These are phyloP conservation scores for Sonneratia caseolaris DNA, from an alignment of 345 rosid species.

Conservation along the genomic window DNA sequence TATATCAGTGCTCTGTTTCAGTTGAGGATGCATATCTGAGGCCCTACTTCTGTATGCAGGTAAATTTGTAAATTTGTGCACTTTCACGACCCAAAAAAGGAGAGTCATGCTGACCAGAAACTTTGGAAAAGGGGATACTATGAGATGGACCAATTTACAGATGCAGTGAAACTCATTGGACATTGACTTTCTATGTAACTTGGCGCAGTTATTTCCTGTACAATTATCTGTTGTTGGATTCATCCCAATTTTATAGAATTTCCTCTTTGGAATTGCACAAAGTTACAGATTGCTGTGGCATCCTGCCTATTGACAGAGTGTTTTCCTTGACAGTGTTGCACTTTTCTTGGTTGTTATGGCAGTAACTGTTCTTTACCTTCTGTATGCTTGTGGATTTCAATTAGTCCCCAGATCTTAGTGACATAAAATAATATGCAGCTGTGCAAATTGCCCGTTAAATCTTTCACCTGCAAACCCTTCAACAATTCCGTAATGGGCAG, in stretches of 20 bases:
- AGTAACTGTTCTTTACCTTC: not conserved
- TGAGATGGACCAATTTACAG: not conserved
- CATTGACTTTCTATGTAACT: not conserved
- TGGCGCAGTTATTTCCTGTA: not conserved
- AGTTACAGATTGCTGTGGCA: not conserved
- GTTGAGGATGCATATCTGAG: constrained; percentile 29
- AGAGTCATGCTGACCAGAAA: not conserved
- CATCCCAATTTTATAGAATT: not conserved
- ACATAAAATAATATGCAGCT: constrained; percentile 36
- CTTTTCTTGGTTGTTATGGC: not conserved
- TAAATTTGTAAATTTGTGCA: constrained; percentile 6
- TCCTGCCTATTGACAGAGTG: too few species aligned
- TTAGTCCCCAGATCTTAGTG: not conserved
- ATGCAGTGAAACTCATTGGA: not conserved
- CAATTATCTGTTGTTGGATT: not conserved
- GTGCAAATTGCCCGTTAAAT: constrained; percentile 67
- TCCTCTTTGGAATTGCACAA: not conserved
- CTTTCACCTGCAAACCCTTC: constrained; percentile 51
- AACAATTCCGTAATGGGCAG: constrained; percentile 80
- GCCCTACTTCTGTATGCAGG: constrained; percentile 82
- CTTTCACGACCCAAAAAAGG: not conserved
- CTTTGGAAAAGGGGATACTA: not conserved
- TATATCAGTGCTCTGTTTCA: constrained; percentile 58
- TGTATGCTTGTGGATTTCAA: not conserved
- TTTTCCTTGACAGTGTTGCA: not conserved